phyloP scores from a whole-genome alignment of 768 basidiomycete genomes.

The Coprinopsis sp. region DNA sequence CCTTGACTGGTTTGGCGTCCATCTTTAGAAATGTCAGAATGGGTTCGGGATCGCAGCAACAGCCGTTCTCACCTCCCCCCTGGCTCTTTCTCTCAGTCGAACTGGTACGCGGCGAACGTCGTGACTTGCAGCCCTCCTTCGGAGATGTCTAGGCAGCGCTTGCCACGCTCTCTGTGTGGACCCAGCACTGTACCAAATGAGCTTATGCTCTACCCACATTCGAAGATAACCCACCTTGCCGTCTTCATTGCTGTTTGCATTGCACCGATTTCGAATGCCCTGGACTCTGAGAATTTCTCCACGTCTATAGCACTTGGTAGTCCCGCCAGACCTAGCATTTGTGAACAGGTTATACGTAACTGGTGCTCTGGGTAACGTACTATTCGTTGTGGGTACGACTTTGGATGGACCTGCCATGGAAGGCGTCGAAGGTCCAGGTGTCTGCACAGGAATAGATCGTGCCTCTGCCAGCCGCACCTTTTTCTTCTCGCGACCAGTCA shows the following conservation, averaged over 20 bases:
- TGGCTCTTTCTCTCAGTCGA: conserved; percentile 78
- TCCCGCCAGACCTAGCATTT: conserved; percentile 43
- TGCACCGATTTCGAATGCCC: conserved; percentile 84
- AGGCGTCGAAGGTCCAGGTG: conserved; percentile 25
- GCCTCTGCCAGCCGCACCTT: conserved; percentile 61
- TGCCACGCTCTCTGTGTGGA: conserved; percentile 88
- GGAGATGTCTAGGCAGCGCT: conserved; percentile 84
- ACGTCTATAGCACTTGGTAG: conserved; percentile 78
- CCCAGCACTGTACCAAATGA: conserved; percentile 42
- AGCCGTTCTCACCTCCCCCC: conserved; percentile 58
- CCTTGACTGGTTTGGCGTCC: conserved; percentile 40
- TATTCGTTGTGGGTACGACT: conserved; percentile 15
- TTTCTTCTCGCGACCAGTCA: conserved; percentile 55
- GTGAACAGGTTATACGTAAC: background rate
- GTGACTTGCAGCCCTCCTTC: conserved; percentile 91
- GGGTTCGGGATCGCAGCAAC: background rate
- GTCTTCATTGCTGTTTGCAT: conserved; percentile 86
- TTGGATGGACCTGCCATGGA: conserved; percentile 37
- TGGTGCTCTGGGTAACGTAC: background rate
- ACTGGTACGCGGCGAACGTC: conserved; percentile 86
- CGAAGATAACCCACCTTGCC: conserved; percentile 53
- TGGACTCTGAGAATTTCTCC: conserved; percentile 85
- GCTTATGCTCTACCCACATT: background rate
- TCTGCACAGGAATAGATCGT: conserved; percentile 64
- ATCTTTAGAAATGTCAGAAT: conserved; percentile 31